These are phyloP conservation scores for Colletotrichum liaoningense DNA, from an alignment of 2,329 filamentous ascomycete genomes.

Conservation along the genomic window DNA sequence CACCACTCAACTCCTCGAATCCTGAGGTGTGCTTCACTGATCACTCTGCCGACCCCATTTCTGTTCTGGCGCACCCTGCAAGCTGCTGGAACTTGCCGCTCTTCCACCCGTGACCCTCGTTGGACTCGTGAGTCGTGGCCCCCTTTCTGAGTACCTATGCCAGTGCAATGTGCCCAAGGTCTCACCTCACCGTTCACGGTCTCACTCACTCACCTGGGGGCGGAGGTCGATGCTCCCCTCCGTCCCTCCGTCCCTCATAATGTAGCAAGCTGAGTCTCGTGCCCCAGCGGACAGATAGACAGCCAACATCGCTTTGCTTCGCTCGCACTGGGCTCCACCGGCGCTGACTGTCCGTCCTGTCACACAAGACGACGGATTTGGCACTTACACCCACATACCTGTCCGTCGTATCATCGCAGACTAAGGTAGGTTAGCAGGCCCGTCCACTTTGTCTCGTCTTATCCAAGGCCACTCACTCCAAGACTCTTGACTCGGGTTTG, in stretches of 20 bases:
- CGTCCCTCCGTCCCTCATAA: no score
- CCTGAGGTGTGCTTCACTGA: no score
- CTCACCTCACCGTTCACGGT: background rate
- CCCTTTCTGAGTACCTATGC: background rate
- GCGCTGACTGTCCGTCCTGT: background rate
- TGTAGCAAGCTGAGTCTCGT: background rate
- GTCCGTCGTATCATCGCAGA: background rate
- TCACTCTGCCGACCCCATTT: background rate
- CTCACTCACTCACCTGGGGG: no score
- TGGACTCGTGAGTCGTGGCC: background rate
- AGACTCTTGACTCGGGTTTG: constrained; percentile 11
- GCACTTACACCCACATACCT: background rate
- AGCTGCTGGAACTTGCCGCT: background rate
- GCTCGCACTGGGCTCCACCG: background rate
- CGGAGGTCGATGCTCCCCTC: background rate
- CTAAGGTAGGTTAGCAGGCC: background rate
- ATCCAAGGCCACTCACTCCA: background rate
- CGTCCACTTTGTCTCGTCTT: background rate
- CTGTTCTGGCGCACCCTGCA: background rate
- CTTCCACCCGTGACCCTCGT: background rate
- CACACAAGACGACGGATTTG: background rate
- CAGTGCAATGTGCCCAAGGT: background rate
- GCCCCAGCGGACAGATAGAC: background rate
- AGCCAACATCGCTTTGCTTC: background rate
- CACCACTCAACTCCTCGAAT: background rate